Evolutionary conservation across 495 filamentous ascomycete genomes (phyloP).

Genomic region (Aspergillus hancockii): DNA sequence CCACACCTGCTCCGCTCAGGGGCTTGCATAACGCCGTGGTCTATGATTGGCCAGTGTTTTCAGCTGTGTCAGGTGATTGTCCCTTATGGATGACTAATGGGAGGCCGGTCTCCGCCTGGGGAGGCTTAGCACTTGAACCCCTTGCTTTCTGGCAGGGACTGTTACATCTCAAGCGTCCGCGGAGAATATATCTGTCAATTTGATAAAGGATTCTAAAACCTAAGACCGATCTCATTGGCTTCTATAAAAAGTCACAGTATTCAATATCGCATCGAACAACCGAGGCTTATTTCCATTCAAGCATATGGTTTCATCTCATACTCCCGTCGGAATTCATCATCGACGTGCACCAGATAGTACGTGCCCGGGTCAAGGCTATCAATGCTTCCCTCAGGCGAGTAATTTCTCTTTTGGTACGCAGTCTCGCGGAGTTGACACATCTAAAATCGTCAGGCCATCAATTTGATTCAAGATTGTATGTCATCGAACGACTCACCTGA

Average conservation of each 20-base stretch:
- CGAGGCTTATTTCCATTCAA: background rate
- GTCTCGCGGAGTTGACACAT: conserved; percentile 94
- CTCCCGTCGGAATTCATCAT: conserved; percentile 91
- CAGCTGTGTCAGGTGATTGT: conserved; percentile 1
- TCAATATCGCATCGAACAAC: background rate
- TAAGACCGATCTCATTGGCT: no score
- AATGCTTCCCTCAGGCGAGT: conserved; percentile 71
- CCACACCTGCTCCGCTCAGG: conserved; percentile 11
- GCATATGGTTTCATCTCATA: conserved; percentile 80
- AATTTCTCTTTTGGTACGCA: conserved; percentile 92
- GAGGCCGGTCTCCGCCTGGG: background rate
- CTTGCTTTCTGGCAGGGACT: background rate
- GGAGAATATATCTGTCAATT: no score
- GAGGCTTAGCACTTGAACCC: background rate
- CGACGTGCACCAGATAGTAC: conserved; percentile 88
- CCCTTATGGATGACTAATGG: background rate
- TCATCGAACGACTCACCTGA: conserved; percentile 53
- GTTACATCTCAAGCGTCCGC: no score
- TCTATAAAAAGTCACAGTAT: no score
- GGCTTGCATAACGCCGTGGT: background rate
- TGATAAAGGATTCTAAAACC: no score
- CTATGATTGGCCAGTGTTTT: background rate
- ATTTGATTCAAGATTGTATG: background rate
- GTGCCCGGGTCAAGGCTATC: conserved; percentile 75
- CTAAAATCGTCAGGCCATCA: conserved; percentile 34